Conservation (phyloP, 1,139 yeast species). For the Kurtzmaniella quercitrusa region DNA sequence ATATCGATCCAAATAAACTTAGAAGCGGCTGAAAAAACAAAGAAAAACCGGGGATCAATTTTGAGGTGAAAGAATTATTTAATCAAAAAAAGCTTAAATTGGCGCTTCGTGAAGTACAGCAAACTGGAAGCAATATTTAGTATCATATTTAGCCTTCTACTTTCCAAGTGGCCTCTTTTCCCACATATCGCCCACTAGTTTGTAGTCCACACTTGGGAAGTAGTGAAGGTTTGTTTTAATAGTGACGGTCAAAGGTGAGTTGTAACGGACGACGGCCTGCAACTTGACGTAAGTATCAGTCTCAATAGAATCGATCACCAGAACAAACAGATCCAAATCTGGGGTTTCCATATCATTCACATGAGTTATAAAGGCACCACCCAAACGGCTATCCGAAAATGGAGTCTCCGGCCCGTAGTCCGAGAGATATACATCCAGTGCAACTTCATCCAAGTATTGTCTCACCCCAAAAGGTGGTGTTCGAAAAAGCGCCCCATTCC, state of each 20-base stretch:
- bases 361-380: constrained; percentile 81
- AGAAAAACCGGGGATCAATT: too few species aligned
- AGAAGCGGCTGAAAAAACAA: too few species aligned
- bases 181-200: constrained; percentile 51
- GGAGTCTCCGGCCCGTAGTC: constrained; percentile 77
- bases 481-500: constrained; percentile 75
- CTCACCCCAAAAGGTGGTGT: constrained; percentile 49
- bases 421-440: constrained; percentile 80
- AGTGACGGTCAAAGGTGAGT: constrained; percentile 80
- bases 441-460: constrained; percentile 72
- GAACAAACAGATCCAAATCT: constrained; percentile 60
- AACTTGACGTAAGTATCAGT: constrained; percentile 80
- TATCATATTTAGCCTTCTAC: too few species aligned
- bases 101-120: too few species aligned
- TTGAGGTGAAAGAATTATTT: too few species aligned
- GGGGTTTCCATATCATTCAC: constrained; percentile 75
- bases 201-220: constrained; percentile 76
- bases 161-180: constrained; percentile 5
- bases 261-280: constrained; percentile 77
- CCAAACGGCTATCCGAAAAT: constrained; percentile 79
- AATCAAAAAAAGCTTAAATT: too few species aligned
- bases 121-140: too few species aligned
- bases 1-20: too few species aligned
- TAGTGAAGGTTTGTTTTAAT: constrained; percentile 87
- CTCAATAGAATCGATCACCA: constrained; percentile 60